Conservation (phyloP, 2,329 filamentous ascomycete species). For the Colletotrichum trifolii region DNA sequence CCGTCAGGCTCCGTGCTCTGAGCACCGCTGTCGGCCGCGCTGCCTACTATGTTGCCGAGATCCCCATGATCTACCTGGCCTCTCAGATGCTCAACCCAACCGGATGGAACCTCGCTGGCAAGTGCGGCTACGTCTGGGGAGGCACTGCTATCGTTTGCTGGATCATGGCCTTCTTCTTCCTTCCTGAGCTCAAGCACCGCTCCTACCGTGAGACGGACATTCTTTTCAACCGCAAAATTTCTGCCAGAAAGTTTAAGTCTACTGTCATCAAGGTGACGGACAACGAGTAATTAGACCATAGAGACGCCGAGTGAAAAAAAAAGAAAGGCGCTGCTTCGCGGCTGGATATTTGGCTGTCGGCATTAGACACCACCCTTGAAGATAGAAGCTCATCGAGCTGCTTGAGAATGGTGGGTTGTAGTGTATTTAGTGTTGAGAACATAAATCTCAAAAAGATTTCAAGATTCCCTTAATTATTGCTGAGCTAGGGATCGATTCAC, state of each 20-base stretch:
- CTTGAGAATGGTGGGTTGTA: too few species aligned
- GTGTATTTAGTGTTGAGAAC: too few species aligned
- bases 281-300: slow-evolving; percentile 46
- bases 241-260: slow-evolving; percentile 56
- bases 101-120: slow-evolving; percentile 54
- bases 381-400: too few species aligned
- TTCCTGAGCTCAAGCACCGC: slow-evolving; percentile 57
- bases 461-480: too few species aligned
- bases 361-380: too few species aligned
- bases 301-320: too few species aligned
- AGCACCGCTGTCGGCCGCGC: slow-evolving; percentile 51
- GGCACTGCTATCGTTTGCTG: slow-evolving; percentile 53
- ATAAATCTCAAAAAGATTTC: too few species aligned
- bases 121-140: slow-evolving; percentile 61
- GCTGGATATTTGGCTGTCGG: too few species aligned
- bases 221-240: slow-evolving; percentile 53
- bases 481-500: too few species aligned
- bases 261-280: slow-evolving; percentile 55
- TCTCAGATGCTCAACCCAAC: slow-evolving; percentile 52
- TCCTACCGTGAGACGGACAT: slow-evolving; percentile 58
- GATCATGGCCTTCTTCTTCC: slow-evolving; percentile 53
- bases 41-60: slow-evolving; percentile 54
- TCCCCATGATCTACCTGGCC: slow-evolving; percentile 53
- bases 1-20: slow-evolving; percentile 50
- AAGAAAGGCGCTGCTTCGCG: too few species aligned